Conservation (phyloP, 148 eudicot genomes). For the Fagopyrum esculentum region DNA sequence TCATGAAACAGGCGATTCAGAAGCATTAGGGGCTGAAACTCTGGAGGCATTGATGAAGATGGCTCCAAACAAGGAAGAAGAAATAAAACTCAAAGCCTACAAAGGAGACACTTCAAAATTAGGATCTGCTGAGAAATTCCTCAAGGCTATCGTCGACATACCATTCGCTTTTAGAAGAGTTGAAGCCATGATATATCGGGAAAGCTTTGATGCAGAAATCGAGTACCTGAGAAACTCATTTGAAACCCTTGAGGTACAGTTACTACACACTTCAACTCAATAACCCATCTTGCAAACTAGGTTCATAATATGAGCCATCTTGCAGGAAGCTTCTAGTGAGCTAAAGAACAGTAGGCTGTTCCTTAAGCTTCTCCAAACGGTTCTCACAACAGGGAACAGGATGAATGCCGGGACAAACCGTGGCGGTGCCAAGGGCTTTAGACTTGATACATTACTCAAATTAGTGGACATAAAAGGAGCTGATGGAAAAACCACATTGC, state of each 20-base stretch:
- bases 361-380: constrained; percentile 91
- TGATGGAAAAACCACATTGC: constrained; percentile 92
- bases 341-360: constrained; percentile 76
- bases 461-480: constrained; percentile 83
- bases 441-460: constrained; percentile 79
- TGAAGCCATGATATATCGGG: constrained; percentile 14
- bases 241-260: constrained; percentile 13
- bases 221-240: constrained; percentile 14
- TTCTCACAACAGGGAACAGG: constrained; percentile 84
- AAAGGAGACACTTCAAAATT: constrained; percentile 7
- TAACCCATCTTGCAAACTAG: no score
- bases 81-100: constrained; percentile 9
- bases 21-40: constrained; percentile 11
- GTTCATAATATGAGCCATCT: neutral
- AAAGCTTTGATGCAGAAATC: constrained; percentile 13
- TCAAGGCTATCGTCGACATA: constrained; percentile 10
- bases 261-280: neutral
- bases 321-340: constrained; percentile 78
- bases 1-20: constrained; percentile 13
- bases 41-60: constrained; percentile 10
- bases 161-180: constrained; percentile 13
- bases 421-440: constrained; percentile 85
- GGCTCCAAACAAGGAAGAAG: constrained; percentile 20
- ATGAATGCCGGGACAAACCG: constrained; percentile 98
- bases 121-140: constrained; percentile 11